Percentiles rank a stretch among this genome's conserved stretches.
These are phyloP conservation scores for Scedosporium dehoogii DNA, from an alignment of 2,329 filamentous ascomycete genomes.

Conservation along the genomic window DNA sequence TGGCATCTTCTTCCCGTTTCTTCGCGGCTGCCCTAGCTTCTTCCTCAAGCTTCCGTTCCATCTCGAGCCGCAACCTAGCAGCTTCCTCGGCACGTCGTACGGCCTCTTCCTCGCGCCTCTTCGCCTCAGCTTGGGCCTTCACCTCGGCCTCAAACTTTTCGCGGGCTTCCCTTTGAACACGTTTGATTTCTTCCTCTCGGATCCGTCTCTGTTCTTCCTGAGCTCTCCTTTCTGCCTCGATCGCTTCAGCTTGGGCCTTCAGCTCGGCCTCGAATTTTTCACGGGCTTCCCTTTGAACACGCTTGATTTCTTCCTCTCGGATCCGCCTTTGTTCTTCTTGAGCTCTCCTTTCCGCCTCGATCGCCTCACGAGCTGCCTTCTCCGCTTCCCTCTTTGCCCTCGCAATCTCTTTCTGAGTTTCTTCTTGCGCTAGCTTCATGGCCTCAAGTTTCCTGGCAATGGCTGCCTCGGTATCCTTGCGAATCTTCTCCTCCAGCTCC, in stretches of 20 bases:
- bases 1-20: slow-evolving; percentile 28
- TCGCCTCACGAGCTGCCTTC: slow-evolving; percentile 28
- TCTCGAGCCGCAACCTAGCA: slow-evolving; percentile 18
- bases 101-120: slow-evolving; percentile 18
- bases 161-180: slow-evolving; percentile 21
- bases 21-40: slow-evolving; percentile 28
- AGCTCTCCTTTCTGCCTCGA: slow-evolving; percentile 28
- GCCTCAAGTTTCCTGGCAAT: slow-evolving; percentile 31
- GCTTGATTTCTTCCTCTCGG: slow-evolving; percentile 27
- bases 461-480: slow-evolving; percentile 35
- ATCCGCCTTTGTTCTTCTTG: slow-evolving; percentile 26
- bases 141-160: slow-evolving; percentile 30
- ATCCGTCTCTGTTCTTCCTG: slow-evolving; percentile 25
- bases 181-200: slow-evolving; percentile 27
- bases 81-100: too few species aligned
- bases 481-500: slow-evolving; percentile 33
- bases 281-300: slow-evolving; percentile 21
- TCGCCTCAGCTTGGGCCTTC: slow-evolving; percentile 23
- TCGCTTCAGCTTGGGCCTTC: slow-evolving; percentile 34
- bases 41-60: slow-evolving; percentile 22
- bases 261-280: slow-evolving; percentile 29
- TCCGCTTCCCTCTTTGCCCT: slow-evolving; percentile 29
- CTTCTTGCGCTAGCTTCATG: slow-evolving; percentile 33
- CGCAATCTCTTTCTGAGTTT: slow-evolving; percentile 21
- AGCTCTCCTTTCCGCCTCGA: slow-evolving; percentile 28